Conservation (phyloP, 2,329 filamentous ascomycete genomes). For the Talaromyces marneffei region DNA sequence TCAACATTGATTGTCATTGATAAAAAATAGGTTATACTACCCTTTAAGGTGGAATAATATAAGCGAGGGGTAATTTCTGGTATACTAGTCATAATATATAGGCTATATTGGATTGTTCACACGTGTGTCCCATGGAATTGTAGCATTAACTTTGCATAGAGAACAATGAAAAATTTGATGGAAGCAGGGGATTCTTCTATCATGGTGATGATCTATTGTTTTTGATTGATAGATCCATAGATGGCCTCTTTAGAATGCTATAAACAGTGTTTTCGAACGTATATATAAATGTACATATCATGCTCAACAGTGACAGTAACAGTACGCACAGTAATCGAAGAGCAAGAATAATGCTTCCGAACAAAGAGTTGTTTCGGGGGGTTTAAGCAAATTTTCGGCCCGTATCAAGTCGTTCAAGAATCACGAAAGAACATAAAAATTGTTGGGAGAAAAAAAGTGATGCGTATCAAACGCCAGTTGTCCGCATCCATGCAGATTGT, state of each 20-base stretch:
- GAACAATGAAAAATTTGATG: not conserved
- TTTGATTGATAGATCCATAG: not conserved
- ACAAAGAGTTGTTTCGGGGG: not conserved
- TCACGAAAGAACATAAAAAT: not conserved
- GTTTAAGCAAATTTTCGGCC: not conserved
- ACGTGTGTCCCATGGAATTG: not conserved
- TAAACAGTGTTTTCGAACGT: not conserved
- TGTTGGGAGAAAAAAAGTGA: not conserved
- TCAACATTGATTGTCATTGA: not conserved
- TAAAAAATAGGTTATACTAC: not conserved
- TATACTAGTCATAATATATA: not conserved
- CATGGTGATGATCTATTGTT: not conserved
- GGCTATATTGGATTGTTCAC: not conserved
- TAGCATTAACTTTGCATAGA: not conserved
- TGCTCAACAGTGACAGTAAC: not conserved
- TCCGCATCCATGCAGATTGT: not conserved
- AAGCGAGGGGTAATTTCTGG: not conserved
- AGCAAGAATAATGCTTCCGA: not conserved
- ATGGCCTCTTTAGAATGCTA: not conserved
- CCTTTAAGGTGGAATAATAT: not conserved
- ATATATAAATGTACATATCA: not conserved
- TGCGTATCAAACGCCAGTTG: constrained; percentile 6
- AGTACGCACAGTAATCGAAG: too few relatives aligned
- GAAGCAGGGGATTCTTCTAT: not conserved
- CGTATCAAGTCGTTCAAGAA: not conserved